Conservation (phyloP, 768 basidiomycete species). For the Podaxis sp. region DNA sequence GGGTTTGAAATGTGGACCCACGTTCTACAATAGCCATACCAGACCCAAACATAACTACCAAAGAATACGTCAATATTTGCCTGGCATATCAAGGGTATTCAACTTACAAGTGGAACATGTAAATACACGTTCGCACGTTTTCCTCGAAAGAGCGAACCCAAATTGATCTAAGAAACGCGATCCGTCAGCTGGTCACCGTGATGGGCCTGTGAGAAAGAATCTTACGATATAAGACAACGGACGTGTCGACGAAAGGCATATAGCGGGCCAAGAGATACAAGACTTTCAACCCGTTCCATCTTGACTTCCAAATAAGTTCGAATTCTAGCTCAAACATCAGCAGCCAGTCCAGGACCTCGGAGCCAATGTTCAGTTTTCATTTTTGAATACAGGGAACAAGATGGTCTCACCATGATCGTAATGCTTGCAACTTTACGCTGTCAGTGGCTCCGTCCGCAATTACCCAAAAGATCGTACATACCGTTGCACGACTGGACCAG, state of each 20-base stretch:
- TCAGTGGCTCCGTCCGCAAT: not conserved
- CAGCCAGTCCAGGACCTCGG: not conserved
- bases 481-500: not conserved
- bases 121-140: too few relatives aligned
- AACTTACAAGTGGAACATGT: too few relatives aligned
- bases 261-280: not conserved
- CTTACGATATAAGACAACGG: not conserved
- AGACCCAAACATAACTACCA: too few relatives aligned
- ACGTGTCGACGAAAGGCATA: not conserved
- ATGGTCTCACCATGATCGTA: not conserved
- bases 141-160: too few relatives aligned
- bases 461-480: not conserved
- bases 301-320: not conserved
- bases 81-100: too few relatives aligned
- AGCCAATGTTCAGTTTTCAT: not conserved
- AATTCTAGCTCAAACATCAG: not conserved
- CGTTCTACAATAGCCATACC: too few relatives aligned
- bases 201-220: too few relatives aligned
- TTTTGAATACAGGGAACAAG: not conserved
- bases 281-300: not conserved
- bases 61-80: too few relatives aligned
- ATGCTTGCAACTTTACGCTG: not conserved
- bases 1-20: too few relatives aligned
- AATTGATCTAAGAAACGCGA: too few relatives aligned
- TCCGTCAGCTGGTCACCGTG: too few relatives aligned